A percentile compares a stretch with the other conserved stretches of the same genome.
Evolutionary conservation across 2,329 filamentous ascomycete genomes (phyloP).

Genomic region (Blastomyces parvus): DNA sequence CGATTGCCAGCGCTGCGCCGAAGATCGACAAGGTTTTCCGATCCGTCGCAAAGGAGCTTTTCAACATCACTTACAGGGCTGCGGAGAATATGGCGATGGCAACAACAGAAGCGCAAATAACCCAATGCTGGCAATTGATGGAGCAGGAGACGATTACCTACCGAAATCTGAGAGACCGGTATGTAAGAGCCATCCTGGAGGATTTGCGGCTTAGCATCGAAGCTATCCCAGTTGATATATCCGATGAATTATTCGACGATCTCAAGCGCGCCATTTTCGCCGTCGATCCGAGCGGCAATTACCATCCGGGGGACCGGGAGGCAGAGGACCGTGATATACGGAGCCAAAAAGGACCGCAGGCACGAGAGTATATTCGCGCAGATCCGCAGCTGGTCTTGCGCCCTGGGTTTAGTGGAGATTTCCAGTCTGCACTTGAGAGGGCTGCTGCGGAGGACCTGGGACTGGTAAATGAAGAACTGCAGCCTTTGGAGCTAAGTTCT

Average conservation of each 20-base stretch:
- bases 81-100: constrained; percentile 17
- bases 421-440: constrained; percentile 11
- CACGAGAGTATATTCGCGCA: constrained; percentile 9
- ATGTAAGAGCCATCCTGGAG: constrained; percentile 19
- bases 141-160: constrained; percentile 20
- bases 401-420: constrained; percentile 14
- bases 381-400: constrained; percentile 13
- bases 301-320: constrained; percentile 24
- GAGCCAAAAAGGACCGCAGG: constrained; percentile 12
- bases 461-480: neutral
- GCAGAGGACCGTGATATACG: constrained; percentile 20
- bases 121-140: constrained; percentile 20
- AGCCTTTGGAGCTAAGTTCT: neutral
- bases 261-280: constrained; percentile 27
- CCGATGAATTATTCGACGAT: constrained; percentile 23
- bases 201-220: constrained; percentile 22
- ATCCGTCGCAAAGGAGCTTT: constrained; percentile 20
- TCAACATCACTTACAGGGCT: constrained; percentile 19
- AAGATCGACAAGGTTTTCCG: constrained; percentile 23
- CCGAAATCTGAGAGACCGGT: constrained; percentile 19
- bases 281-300: constrained; percentile 23
- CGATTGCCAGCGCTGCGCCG: constrained; percentile 14
- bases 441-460: constrained; percentile 2
- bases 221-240: constrained; percentile 23
- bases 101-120: constrained; percentile 19